Percentiles rank a stretch among this genome's conserved stretches.
phyloP scores from a whole-genome alignment of 2,329 filamentous ascomycete species.

The Emericellopsis atlantica region DNA sequence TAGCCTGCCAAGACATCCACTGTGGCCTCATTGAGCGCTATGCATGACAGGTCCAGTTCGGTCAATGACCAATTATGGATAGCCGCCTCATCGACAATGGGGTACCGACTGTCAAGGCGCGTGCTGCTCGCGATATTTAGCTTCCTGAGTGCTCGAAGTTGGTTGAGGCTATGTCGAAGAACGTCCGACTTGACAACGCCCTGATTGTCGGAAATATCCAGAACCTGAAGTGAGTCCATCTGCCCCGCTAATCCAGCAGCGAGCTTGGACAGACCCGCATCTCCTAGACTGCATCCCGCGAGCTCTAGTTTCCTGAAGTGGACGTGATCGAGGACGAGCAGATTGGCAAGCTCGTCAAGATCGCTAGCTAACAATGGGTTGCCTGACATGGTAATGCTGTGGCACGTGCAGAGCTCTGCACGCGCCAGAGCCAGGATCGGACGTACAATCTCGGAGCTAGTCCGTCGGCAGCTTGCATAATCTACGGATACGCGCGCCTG shows the following conservation, averaged over 20 bases:
- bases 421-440: constrained; percentile 37
- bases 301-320: constrained; percentile 35
- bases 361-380: constrained; percentile 33
- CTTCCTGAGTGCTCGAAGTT: constrained; percentile 28
- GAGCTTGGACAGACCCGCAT: constrained; percentile 31
- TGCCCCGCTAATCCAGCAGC: constrained; percentile 34
- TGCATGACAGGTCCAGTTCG: constrained; percentile 41
- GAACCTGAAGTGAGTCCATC: constrained; percentile 27
- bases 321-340: constrained; percentile 19
- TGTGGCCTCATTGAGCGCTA: constrained; percentile 38
- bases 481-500: constrained; percentile 4
- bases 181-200: constrained; percentile 35
- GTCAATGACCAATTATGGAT: constrained; percentile 33
- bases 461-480: constrained; percentile 8
- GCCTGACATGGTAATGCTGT: constrained; percentile 35
- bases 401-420: constrained; percentile 32
- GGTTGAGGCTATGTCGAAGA: constrained; percentile 28
- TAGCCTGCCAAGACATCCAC: constrained; percentile 32
- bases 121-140: constrained; percentile 39
- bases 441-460: constrained; percentile 27
- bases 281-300: constrained; percentile 36
- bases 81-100: constrained; percentile 31
- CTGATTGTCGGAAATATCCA: constrained; percentile 40
- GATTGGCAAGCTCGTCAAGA: constrained; percentile 30
- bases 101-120: constrained; percentile 27